A percentile compares a stretch with the other conserved stretches of the same genome.
Evolutionary conservation across 2,329 filamentous ascomycete species (phyloP).

Genomic region (Ceratocystiopsis brevicomis): DNA sequence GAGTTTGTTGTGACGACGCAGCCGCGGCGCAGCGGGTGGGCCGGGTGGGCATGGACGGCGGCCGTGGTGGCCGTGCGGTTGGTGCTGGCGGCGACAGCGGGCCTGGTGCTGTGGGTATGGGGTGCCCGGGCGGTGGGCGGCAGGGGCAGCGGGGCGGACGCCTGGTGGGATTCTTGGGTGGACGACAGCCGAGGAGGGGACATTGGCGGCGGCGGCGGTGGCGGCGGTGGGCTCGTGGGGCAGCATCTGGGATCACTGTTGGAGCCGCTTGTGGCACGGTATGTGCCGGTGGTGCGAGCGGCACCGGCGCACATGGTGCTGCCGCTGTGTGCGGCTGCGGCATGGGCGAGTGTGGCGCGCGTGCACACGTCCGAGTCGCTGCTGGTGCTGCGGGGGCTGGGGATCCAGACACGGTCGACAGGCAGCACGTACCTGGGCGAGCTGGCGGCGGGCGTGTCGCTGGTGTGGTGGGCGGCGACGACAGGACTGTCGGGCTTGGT

Average conservation of each 20-base stretch:
- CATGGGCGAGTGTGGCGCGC: constrained; percentile 27
- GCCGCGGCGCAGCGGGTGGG: constrained; percentile 19
- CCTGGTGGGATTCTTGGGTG: background rate
- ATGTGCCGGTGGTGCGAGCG: constrained; percentile 21
- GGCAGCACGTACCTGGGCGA: constrained; percentile 42
- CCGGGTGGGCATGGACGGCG: constrained; percentile 21
- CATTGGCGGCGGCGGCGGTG: too few species aligned
- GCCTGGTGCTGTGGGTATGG: constrained; percentile 33
- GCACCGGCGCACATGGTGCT: constrained; percentile 18
- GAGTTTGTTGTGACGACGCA: constrained; percentile 82
- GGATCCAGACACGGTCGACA: constrained; percentile 69
- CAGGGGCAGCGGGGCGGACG: background rate
- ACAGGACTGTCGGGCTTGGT: constrained; percentile 7
- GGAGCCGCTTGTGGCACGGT: constrained; percentile 10
- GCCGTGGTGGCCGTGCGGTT: constrained; percentile 26
- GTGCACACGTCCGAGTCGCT: constrained; percentile 57
- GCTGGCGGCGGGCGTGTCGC: constrained; percentile 5
- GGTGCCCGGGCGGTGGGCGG: background rate
- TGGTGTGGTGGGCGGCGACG: constrained; percentile 17
- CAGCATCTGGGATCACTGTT: background rate
- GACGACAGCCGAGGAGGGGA: background rate
- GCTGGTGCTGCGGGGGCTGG: constrained; percentile 71
- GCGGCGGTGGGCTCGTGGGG: background rate
- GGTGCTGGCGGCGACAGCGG: constrained; percentile 21
- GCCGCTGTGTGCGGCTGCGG: constrained; percentile 16